Evolutionary conservation across 805 yeast genomes (phyloP), one percentile per base, ranked within the genome.

Genomic region (Starmerella apicola): DNA sequence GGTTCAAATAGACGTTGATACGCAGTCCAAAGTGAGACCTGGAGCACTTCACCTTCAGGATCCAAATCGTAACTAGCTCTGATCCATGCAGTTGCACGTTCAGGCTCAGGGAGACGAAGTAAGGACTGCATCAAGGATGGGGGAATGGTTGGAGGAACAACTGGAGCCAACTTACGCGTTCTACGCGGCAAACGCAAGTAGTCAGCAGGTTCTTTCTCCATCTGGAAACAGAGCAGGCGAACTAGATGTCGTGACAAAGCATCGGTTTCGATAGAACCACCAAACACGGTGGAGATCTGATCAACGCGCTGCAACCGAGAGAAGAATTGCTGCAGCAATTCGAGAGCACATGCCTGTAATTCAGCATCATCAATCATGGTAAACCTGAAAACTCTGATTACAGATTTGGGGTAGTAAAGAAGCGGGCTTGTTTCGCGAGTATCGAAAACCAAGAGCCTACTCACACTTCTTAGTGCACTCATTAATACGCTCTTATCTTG

Each of bases 61-160:
- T 68, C 74, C 4, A 93, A 84, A 51, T 78, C 85, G 61, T 85
- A 91, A 49, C 88, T 79, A 50, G 94, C 78, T 51, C 95, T 73
- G 67, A 91, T 77, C 97, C 97, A 91, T 23, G 84, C 71, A 4
- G 94, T 82, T 0, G 97, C 95, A 46, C 98, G 70, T 42, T 75
- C 70, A 2, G 97, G 97, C 60, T 91, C 98, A 10, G 76, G 71
- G 39, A 85, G 62, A 22, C 65, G 62, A 34, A 79, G 65, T 27
- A 91, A 68, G 32, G 77, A 71, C n/a, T 66, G 61, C 46, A 74
- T 69, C 27, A 84, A 64, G 3, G 67, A 67, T 2, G 62, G 62
- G 3, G 78, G 67, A 25, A 83, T 62, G 19, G 57, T 61, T 3
- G 94, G 86, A 4, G 85, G 76, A 4, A 67, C 64, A 1, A 67